These are phyloP conservation scores for Epichloe hybrida DNA, from an alignment of 2,329 filamentous ascomycete genomes.

Conservation along the genomic window DNA sequence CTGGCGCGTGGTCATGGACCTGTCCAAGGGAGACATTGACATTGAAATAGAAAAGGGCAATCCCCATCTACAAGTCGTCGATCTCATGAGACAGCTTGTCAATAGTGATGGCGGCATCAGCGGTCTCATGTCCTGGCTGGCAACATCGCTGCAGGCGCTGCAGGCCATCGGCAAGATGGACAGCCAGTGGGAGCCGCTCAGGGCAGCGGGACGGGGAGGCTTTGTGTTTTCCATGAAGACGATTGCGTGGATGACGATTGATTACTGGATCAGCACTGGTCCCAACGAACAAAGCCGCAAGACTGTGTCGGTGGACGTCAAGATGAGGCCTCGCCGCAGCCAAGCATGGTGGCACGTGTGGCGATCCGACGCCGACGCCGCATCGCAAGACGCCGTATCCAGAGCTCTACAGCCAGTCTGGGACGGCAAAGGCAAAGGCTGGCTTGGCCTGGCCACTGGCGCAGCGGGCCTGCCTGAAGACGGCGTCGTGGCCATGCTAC, in stretches of 20 bases:
- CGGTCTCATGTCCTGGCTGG: slow-evolving; percentile 40
- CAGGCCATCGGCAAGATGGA: slow-evolving; percentile 48
- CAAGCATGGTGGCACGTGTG: slow-evolving; percentile 38
- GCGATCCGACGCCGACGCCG: slow-evolving; percentile 15
- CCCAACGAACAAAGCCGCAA: slow-evolving; percentile 11
- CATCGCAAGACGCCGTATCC: slow-evolving; percentile 22
- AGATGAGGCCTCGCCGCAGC: slow-evolving; percentile 33
- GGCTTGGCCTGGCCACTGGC: slow-evolving; percentile 33
- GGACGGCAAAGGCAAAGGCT: slow-evolving; percentile 28
- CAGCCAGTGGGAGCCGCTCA: slow-evolving; percentile 31
- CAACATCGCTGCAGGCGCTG: slow-evolving; percentile 51
- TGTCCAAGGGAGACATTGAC: slow-evolving; percentile 38
- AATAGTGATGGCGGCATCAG: slow-evolving; percentile 40
- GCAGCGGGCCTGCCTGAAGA: slow-evolving; percentile 29
- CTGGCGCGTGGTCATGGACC: slow-evolving; percentile 45
- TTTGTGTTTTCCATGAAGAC: slow-evolving; percentile 39
- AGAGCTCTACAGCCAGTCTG: slow-evolving; percentile 31
- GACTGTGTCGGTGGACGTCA: slow-evolving; percentile 37
- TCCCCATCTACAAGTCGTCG: slow-evolving; percentile 51
- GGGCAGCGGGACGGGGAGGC: slow-evolving; percentile 28
- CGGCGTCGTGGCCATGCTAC: slow-evolving; percentile 33
- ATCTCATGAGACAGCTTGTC: slow-evolving; percentile 43
- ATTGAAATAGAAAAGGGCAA: slow-evolving; percentile 49
- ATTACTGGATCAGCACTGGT: slow-evolving; percentile 30
- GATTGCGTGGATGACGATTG: slow-evolving; percentile 43